phyloP scores from a whole-genome alignment of 441 rosid species.

The Corymbia citriodora region DNA sequence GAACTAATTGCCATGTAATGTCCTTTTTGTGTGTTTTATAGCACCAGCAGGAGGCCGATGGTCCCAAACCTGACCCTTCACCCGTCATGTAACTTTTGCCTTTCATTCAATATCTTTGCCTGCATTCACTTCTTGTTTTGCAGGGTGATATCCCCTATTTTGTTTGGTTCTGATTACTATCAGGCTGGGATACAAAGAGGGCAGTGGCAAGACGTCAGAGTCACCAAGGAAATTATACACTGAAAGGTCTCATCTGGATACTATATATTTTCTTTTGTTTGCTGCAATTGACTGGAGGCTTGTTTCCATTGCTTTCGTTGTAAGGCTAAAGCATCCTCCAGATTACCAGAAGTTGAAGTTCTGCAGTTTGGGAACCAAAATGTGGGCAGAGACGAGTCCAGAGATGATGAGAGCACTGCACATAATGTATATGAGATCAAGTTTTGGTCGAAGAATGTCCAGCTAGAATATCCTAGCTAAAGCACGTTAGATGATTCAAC shows the following conservation, averaged over 20 bases:
- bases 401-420: background rate
- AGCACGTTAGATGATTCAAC: background rate
- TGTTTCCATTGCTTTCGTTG: background rate
- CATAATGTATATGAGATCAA: background rate
- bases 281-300: background rate
- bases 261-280: background rate
- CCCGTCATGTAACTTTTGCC: background rate
- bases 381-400: background rate
- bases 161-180: background rate
- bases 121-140: background rate
- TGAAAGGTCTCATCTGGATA: background rate
- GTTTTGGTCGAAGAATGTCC: background rate
- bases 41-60: background rate
- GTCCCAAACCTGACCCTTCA: background rate
- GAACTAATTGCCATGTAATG: background rate
- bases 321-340: background rate
- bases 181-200: background rate
- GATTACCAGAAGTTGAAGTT: background rate
- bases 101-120: background rate
- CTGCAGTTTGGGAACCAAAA: background rate
- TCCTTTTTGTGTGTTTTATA: background rate
- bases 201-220: background rate
- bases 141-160: background rate
- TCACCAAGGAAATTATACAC: background rate
- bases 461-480: background rate